Base-by-base conservation (phyloP, 2,329 filamentous ascomycete species). In the Volutella citrinella region DNA sequence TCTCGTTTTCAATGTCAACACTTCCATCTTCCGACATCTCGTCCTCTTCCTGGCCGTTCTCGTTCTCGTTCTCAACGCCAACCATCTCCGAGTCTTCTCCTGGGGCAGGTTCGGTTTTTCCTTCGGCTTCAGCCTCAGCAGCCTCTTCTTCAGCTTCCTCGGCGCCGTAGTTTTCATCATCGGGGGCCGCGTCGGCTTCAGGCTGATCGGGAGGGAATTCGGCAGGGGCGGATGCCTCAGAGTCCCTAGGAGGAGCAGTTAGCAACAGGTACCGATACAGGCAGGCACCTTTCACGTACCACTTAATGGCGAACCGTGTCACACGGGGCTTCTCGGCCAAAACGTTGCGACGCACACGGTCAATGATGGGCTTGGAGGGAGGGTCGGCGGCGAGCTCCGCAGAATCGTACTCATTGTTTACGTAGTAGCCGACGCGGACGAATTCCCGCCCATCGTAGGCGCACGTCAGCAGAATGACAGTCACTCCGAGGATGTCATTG, bases 131-230 rank as follows among this genome's bases (percentile, higher is more conserved):
- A 38, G 68, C 56, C 18, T 66, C 66, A 10, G 64, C 78, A n/a
- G 76, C 79, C 33, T 81, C 82, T 32, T 82, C 82, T 29, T 88
- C 87, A 12, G 79, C 80, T 62, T 95, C 91, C 36, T 97, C 93
- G 15, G 86, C 88, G 43, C 91, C 93, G 56, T 98, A 98, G 49
- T 85, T 79, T 17, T 86, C 84, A 51, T 95, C 93, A 51, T 96
- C 91, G 26, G 84, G 84, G 32, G 78, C 75, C 27, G 84, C 75
- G 57, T 98, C 94, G 33, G 90, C 93, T 62, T 98, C 93, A 25
- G 93, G 93, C 68, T 98, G 93, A 62, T 98, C 93, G 42, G 93
- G 94, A 19, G 93, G 93, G 63, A 87, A 98, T 66, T 98, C 91
- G 46, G 93, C 82, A 4, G 93, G 93, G 19, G 93, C 93, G 60